Percentiles rank a stretch among this genome's conserved stretches.
Conservation (phyloP, 306 rosid genomes). For the Sophora flavescens region DNA sequence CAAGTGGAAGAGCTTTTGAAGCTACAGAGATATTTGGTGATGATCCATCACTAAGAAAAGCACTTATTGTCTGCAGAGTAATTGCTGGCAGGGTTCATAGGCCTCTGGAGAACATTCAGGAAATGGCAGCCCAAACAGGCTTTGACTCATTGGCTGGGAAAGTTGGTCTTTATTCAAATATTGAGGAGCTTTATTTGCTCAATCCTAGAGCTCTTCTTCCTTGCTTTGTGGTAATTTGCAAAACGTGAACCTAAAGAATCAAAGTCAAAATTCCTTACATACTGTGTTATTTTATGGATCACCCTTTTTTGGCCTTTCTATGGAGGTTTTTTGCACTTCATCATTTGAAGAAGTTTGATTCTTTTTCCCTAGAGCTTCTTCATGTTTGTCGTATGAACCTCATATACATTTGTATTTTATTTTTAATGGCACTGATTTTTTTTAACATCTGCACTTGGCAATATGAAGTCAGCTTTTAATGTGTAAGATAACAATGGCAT, state of each 20-base stretch:
- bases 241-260: slow-evolving; percentile 60
- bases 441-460: slow-evolving; percentile 21
- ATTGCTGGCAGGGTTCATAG: slow-evolving; percentile 95
- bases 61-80: slow-evolving; percentile 92
- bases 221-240: slow-evolving; percentile 90
- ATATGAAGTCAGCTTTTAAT: slow-evolving; percentile 22
- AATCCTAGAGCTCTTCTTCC: slow-evolving; percentile 94
- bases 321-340: slow-evolving; percentile 41
- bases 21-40: slow-evolving; percentile 60
- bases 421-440: slow-evolving; percentile 9
- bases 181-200: slow-evolving; percentile 89
- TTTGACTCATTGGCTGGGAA: slow-evolving; percentile 96
- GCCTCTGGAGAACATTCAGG: slow-evolving; percentile 84
- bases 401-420: slow-evolving; percentile 38
- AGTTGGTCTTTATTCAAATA: slow-evolving; percentile 84
- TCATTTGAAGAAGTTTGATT: slow-evolving; percentile 53
- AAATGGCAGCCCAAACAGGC: slow-evolving; percentile 74
- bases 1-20: slow-evolving; percentile 92
- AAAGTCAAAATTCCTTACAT: slow-evolving; percentile 30
- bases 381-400: slow-evolving; percentile 43
- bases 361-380: slow-evolving; percentile 42
- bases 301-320: slow-evolving; percentile 24
- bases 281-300: slow-evolving; percentile 50
- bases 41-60: slow-evolving; percentile 57
- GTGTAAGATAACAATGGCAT: background rate